Percentiles rank a stretch among this genome's conserved stretches.
Evolutionary conservation across 495 filamentous ascomycete genomes (phyloP).

Genomic region (Trichodelitschia bisporula): DNA sequence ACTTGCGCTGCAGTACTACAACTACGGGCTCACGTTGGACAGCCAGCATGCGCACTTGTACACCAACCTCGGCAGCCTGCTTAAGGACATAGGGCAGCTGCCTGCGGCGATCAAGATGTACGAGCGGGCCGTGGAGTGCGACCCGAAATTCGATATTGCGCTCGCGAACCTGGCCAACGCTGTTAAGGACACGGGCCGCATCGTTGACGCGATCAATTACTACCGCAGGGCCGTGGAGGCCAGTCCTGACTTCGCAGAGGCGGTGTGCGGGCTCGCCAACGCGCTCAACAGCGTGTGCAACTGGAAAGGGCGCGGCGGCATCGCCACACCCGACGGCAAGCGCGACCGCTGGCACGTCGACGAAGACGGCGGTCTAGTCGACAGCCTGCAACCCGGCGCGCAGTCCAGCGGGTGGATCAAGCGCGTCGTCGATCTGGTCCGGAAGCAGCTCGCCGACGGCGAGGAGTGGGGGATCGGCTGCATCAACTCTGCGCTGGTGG

Average conservation of each 20-base stretch:
- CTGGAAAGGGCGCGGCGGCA: slow-evolving; percentile 77
- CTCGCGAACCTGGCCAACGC: slow-evolving; percentile 94
- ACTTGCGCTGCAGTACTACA: slow-evolving; percentile 79
- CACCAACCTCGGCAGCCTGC: slow-evolving; percentile 82
- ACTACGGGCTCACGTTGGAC: slow-evolving; percentile 75
- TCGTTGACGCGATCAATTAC: slow-evolving; percentile 77
- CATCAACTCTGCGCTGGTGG: slow-evolving; percentile 29
- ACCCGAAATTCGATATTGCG: slow-evolving; percentile 86
- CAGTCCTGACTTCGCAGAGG: slow-evolving; percentile 92
- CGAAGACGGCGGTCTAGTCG: slow-evolving; percentile 58
- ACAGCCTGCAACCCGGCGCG: slow-evolving; percentile 33
- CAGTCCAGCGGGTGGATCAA: slow-evolving; percentile 67
- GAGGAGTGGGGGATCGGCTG: slow-evolving; percentile 64
- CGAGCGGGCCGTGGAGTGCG: slow-evolving; percentile 76
- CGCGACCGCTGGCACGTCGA: slow-evolving; percentile 91
- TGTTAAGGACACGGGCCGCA: slow-evolving; percentile 85
- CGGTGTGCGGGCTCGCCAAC: slow-evolving; percentile 87
- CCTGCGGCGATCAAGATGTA: slow-evolving; percentile 91
- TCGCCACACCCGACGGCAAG: slow-evolving; percentile 41
- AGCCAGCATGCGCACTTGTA: slow-evolving; percentile 88
- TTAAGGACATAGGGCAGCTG: slow-evolving; percentile 92
- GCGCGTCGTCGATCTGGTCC: slow-evolving; percentile 83
- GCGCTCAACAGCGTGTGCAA: slow-evolving; percentile 93
- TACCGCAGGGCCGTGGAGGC: slow-evolving; percentile 75
- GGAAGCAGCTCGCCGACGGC: slow-evolving; percentile 71